Evolutionary conservation across 805 yeast species (phyloP).

Genomic region (Kodamaea sagamina): DNA sequence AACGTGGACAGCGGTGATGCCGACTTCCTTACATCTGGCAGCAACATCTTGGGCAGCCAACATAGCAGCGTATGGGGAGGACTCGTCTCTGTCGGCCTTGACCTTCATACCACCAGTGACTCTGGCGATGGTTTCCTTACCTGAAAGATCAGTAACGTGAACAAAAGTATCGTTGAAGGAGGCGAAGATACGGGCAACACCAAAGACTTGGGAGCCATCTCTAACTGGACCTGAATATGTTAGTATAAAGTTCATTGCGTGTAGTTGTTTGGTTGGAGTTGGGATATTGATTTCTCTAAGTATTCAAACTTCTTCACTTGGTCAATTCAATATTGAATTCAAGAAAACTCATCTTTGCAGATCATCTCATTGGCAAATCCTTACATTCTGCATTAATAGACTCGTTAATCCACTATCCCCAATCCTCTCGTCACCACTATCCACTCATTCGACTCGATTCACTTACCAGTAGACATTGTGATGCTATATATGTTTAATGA

Average conservation of each 20-base stretch:
- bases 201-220: slow-evolving; percentile 97
- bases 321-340: too few species aligned
- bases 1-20: slow-evolving; percentile 99
- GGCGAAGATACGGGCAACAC: slow-evolving; percentile 99
- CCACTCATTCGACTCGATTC: too few species aligned
- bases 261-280: too few species aligned
- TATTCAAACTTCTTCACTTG: too few species aligned
- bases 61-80: slow-evolving; percentile 99
- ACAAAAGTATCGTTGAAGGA: slow-evolving; percentile 99
- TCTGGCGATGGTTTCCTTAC: slow-evolving; percentile 99
- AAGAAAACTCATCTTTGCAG: too few species aligned
- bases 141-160: slow-evolving; percentile 98
- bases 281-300: too few species aligned
- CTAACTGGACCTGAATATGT: slow-evolving; percentile 53
- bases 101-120: slow-evolving; percentile 99
- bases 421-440: too few species aligned
- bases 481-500: slow-evolving; percentile 16
- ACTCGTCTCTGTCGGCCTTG: slow-evolving; percentile 99
- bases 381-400: neutral
- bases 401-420: too few species aligned
- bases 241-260: too few species aligned
- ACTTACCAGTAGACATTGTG: slow-evolving; percentile 23
- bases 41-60: slow-evolving; percentile 99
- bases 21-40: slow-evolving; percentile 98
- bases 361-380: too few species aligned